A percentile compares a stretch with the other conserved stretches of the same genome.
phyloP scores from a whole-genome alignment of 192 early-diverging fungal genomes.

The Podila epicladia region DNA sequence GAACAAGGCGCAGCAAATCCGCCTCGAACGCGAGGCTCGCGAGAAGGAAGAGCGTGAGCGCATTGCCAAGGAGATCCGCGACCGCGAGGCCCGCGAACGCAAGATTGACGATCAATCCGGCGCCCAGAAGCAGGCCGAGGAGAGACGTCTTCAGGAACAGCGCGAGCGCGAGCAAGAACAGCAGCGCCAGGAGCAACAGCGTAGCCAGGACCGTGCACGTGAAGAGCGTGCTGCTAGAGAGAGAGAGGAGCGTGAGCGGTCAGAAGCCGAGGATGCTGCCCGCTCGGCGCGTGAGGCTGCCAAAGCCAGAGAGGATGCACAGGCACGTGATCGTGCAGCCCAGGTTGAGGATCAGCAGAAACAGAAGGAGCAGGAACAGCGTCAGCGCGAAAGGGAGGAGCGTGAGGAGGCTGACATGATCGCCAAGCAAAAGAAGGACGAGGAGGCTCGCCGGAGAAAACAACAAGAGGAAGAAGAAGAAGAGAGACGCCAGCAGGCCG shows the following conservation, averaged over 20 bases:
- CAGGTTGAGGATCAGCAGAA: conserved; percentile 34
- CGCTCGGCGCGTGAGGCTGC: conserved; percentile 30
- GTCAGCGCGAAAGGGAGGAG: conserved; percentile 51
- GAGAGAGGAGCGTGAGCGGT: conserved; percentile 48
- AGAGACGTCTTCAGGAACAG: conserved; percentile 46
- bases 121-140: conserved; percentile 35
- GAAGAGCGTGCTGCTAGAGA: conserved; percentile 55
- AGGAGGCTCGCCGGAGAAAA: conserved; percentile 21
- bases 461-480: conserved; percentile 39
- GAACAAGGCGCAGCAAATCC: conserved; percentile 52
- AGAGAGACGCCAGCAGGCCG: conserved; percentile 38
- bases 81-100: conserved; percentile 29
- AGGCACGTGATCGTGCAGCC: conserved; percentile 24
- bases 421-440: conserved; percentile 20
- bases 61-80: conserved; percentile 31
- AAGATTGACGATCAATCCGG: background rate
- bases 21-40: conserved; percentile 39
- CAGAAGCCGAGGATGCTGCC: conserved; percentile 32
- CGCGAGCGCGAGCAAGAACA: conserved; percentile 31
- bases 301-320: conserved; percentile 10
- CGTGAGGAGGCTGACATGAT: conserved; percentile 7
- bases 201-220: conserved; percentile 54
- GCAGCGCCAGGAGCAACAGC: conserved; percentile 28
- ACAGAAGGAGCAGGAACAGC: conserved; percentile 27
- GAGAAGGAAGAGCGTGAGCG: conserved; percentile 52